These are phyloP conservation scores for Dentipellis fragilis DNA, from an alignment of 768 basidiomycete genomes.

Conservation along the genomic window DNA sequence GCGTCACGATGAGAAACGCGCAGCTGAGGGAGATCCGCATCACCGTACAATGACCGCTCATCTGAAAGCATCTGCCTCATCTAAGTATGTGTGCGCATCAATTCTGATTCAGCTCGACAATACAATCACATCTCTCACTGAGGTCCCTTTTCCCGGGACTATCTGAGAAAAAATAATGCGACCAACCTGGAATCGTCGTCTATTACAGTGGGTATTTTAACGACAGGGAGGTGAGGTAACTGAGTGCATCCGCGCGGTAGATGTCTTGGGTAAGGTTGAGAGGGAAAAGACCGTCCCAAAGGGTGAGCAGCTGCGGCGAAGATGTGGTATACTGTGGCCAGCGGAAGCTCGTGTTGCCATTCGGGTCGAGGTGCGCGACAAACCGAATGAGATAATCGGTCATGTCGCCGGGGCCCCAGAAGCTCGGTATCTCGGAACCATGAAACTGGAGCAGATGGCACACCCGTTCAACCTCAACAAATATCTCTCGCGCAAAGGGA, in stretches of 20 bases:
- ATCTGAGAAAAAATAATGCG: no score
- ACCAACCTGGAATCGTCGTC: no score
- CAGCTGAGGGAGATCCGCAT: no score
- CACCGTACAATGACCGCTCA: no score
- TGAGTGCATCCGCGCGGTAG: conserved; percentile 12
- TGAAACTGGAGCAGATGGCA: conserved; percentile 5
- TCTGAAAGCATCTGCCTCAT: no score
- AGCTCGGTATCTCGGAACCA: conserved; percentile 5
- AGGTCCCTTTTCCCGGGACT: no score
- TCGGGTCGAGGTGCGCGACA: conserved; percentile 17
- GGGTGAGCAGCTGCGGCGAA: conserved; percentile 13
- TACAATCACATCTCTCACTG: no score
- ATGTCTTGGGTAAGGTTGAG: conserved; percentile 14
- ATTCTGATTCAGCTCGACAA: no score
- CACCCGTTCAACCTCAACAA: not conserved
- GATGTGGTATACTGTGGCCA: conserved; percentile 17
- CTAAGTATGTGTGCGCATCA: no score
- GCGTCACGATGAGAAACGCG: no score
- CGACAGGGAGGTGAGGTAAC: not conserved
- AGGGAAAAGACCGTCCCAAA: conserved; percentile 13
- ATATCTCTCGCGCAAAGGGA: conserved; percentile 6
- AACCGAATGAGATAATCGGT: conserved; percentile 19
- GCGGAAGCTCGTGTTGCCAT: conserved; percentile 7
- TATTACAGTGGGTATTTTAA: not conserved
- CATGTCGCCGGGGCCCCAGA: conserved; percentile 10